Percentiles rank a stretch among this genome's conserved stretches.
Evolutionary conservation across 306 rosid genomes (phyloP).

Genomic region (Benincasa hispida): DNA sequence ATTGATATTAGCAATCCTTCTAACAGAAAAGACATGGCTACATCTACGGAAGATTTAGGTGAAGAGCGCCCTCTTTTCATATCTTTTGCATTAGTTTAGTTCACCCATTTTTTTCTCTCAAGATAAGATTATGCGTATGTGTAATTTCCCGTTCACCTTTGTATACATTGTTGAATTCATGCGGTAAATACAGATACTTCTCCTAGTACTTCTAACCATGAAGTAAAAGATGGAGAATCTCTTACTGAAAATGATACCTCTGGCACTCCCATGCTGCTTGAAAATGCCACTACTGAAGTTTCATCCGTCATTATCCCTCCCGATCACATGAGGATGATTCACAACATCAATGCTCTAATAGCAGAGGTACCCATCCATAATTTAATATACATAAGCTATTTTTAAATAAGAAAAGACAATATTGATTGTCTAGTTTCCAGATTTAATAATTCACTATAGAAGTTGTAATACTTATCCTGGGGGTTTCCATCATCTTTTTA

Average conservation of each 20-base stretch:
- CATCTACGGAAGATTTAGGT: conserved; percentile 93
- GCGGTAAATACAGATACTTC: conserved; percentile 35
- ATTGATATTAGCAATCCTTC: conserved; percentile 27
- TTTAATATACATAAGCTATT: not conserved
- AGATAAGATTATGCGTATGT: not conserved
- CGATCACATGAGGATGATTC: conserved; percentile 66
- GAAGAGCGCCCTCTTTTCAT: conserved; percentile 3
- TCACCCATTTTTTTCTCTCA: conserved; percentile 2
- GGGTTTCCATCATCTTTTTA: not conserved
- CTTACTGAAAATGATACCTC: conserved; percentile 25
- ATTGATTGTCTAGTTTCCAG: not conserved
- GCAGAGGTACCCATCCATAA: conserved; percentile 55
- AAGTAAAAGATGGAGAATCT: conserved; percentile 24
- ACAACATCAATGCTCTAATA: conserved; percentile 65
- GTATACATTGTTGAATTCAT: conserved; percentile 18
- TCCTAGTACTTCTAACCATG: conserved; percentile 24
- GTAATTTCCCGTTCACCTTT: conserved; percentile 5
- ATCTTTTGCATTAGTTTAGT: not conserved
- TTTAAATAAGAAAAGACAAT: not conserved
- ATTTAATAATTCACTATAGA: not conserved
- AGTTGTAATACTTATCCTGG: not conserved
- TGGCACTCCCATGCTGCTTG: conserved; percentile 21
- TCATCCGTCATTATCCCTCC: conserved; percentile 50
- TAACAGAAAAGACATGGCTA: conserved; percentile 50
- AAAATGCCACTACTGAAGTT: conserved; percentile 32